Base-by-base conservation (phyloP, 108 stramenopile genomes). In the Cyclostephanos invisitatus region DNA sequence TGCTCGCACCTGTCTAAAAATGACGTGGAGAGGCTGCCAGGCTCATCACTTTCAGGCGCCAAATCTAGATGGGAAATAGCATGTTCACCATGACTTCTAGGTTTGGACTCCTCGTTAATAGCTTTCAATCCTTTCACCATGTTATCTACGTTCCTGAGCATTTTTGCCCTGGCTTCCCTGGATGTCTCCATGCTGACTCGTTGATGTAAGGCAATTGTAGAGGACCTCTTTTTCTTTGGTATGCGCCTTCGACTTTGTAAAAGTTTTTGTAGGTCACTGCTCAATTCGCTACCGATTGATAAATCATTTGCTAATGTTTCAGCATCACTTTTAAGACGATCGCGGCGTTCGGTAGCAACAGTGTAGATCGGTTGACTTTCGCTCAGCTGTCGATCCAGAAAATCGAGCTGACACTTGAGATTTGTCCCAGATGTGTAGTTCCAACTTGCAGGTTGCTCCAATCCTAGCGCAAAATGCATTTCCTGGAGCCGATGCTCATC, bases 1-100 rank as follows among this genome's bases (percentile, higher is more conserved):
- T 73, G 50, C 58, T 92, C 87, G 50, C 89, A 89, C 12, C 22
- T 46, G 29, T 84, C 78, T 6, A 91, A 66, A 55, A 89, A 74
- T 64, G 72, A 47, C n/a, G 35, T 35, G 8, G 76, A 68, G 32
- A 83, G 56, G 35, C 21, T 64, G 5, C 67, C 62, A 40, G 77
- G 62, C 53, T 49, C 75, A 17, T 29, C 9, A 35, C 32, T 29
- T 18, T 70, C 20, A 3, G 27, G 60, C 36, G 60, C 37, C 36
- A 0, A 3, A 21, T 61, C 60, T 1, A 21, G 60, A 40, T 61
- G 7, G 21, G 40, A 17, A 61, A 15, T 3, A 12, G 5, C 60
- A 20, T 4, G 18, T 40, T 20, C 60, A 42, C 44, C 60, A 61
- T 9, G 12, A 54, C 14, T 20, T 46, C 7, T 57, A 6, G 15